Evolutionary conservation across 2,329 filamentous ascomycete genomes (phyloP).

Genomic region (Fusarium odoratissimum): DNA sequence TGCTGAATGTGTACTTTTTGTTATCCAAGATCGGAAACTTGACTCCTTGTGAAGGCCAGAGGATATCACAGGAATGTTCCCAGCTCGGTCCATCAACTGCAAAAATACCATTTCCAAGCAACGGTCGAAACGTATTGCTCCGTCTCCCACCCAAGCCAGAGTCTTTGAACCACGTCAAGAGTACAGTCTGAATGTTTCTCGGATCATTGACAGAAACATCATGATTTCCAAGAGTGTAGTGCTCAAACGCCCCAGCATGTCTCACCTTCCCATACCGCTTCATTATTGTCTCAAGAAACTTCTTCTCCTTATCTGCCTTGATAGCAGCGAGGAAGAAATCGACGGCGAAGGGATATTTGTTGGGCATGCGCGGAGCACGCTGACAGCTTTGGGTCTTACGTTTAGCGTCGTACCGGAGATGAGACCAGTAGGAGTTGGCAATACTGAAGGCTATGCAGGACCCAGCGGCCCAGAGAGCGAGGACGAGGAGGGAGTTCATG

Average conservation of each 20-base stretch:
- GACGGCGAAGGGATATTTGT: background rate
- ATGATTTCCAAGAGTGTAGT: background rate
- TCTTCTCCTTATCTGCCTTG: background rate
- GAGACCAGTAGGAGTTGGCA: background rate
- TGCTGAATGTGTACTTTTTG: too few relatives aligned
- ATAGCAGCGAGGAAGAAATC: background rate
- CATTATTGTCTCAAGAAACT: background rate
- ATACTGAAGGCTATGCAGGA: background rate
- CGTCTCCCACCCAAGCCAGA: background rate
- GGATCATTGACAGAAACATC: background rate
- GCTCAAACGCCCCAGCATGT: background rate
- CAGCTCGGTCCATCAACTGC: background rate
- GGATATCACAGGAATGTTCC: background rate
- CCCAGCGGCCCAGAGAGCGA: background rate
- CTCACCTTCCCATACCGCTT: background rate
- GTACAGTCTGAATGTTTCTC: background rate
- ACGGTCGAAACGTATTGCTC: background rate
- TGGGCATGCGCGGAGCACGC: rapidly evolving
- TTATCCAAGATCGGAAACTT: background rate
- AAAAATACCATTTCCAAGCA: background rate
- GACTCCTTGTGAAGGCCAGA: background rate
- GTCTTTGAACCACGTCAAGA: background rate
- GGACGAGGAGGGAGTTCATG: background rate
- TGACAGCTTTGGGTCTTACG: background rate
- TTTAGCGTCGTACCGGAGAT: background rate